These are phyloP conservation scores for Ogataea chonburiensis DNA, from an alignment of 805 yeast species.

Conservation along the genomic window DNA sequence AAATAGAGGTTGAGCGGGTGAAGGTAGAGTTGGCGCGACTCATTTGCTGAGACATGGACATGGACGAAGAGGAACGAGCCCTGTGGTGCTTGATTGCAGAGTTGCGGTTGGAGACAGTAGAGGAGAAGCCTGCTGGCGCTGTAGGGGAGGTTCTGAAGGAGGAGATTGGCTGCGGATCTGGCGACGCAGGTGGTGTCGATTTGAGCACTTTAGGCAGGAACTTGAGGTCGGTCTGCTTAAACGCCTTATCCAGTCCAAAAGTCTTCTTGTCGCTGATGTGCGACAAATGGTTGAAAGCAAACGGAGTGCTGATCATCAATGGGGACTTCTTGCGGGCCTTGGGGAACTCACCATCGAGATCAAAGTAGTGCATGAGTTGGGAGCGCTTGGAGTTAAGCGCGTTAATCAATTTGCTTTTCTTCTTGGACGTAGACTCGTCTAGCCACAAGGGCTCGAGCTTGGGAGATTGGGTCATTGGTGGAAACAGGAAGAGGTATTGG, in stretches of 20 bases:
- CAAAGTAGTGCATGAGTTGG: conserved; percentile 22
- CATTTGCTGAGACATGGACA: conserved; percentile 22
- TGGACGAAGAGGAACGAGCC: conserved; percentile 19
- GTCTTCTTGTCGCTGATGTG: conserved; percentile 31
- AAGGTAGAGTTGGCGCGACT: conserved; percentile 29
- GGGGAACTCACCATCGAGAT: conserved; percentile 14
- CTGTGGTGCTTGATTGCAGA: conserved; percentile 15
- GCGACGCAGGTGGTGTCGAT: conserved; percentile 5
- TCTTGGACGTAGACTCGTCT: conserved; percentile 18
- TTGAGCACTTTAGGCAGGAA: conserved; percentile 16
- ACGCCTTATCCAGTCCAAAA: conserved; percentile 33
- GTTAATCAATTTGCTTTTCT: conserved; percentile 11
- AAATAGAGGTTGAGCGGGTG: conserved; percentile 31
- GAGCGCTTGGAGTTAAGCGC: conserved; percentile 14
- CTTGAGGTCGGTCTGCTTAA: conserved; percentile 18
- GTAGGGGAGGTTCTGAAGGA: conserved; percentile 35
- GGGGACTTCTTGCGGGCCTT: conserved; percentile 13
- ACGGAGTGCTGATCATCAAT: conserved; percentile 33
- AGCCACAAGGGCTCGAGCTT: conserved; percentile 27
- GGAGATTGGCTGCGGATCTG: conserved; percentile 28
- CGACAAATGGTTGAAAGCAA: conserved; percentile 34
- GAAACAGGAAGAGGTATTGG: not conserved
- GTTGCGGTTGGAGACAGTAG: conserved; percentile 1
- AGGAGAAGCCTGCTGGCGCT: not conserved
- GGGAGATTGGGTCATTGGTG: conserved; percentile 20